These are phyloP conservation scores for Geotrichum aggregatum DNA, from an alignment of 1,139 yeast genomes.

Conservation along the genomic window DNA sequence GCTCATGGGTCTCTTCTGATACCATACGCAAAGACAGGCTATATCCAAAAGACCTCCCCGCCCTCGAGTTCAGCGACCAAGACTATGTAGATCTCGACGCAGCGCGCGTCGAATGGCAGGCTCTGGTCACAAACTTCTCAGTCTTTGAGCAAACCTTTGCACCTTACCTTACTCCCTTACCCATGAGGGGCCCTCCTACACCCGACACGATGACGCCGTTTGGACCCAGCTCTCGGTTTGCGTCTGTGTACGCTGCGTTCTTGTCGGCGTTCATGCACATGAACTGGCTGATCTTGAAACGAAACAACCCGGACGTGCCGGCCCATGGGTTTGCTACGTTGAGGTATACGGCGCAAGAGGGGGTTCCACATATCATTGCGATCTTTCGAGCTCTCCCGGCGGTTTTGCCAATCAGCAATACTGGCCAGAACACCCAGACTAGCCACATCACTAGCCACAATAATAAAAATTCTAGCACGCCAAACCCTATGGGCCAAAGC, in stretches of 20 bases:
- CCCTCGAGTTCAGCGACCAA: not conserved
- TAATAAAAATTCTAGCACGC: too few species aligned
- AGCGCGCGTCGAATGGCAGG: constrained; percentile 1
- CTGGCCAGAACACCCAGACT: too few species aligned
- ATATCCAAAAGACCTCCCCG: not conserved
- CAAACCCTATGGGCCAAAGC: constrained; percentile 4
- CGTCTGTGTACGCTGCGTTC: not conserved
- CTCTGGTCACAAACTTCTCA: not conserved
- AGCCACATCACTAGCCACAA: too few species aligned
- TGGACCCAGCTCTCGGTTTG: constrained; percentile 1
- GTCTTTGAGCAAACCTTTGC: not conserved
- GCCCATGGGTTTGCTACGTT: constrained; percentile 5
- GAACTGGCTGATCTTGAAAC: constrained; percentile 5
- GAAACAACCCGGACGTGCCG: constrained; percentile 12
- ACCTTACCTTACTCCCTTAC: not conserved
- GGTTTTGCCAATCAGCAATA: constrained; percentile 2
- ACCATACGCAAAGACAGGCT: constrained; percentile 8
- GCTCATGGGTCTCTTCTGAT: constrained; percentile 6
- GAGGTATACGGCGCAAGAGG: constrained; percentile 9
- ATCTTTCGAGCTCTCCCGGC: constrained; percentile 10
- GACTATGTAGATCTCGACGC: not conserved
- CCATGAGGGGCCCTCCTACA: constrained; percentile 3
- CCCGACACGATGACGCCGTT: constrained; percentile 1
- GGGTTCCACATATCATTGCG: not conserved
- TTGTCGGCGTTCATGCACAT: not conserved